A percentile compares a stretch with the other conserved stretches of the same genome.
These are phyloP conservation scores for Naganishia friedmannii DNA, from an alignment of 768 basidiomycete species.

Conservation along the genomic window DNA sequence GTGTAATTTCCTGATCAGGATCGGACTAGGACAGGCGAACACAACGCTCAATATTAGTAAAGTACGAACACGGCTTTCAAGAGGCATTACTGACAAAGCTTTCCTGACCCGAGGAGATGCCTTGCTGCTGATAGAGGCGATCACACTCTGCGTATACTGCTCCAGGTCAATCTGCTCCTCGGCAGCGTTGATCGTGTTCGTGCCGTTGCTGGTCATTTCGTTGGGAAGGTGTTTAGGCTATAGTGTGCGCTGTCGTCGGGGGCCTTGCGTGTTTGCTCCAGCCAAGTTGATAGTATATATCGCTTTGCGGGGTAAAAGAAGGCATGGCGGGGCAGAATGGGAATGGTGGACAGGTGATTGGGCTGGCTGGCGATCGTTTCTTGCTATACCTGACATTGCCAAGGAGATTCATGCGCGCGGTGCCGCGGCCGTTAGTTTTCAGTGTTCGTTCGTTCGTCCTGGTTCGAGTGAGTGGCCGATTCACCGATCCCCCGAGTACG, in stretches of 20 bases:
- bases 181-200: constrained; percentile 12
- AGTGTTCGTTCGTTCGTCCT: too few species aligned
- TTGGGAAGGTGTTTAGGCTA: background rate
- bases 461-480: too few species aligned
- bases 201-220: background rate
- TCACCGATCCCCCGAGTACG: too few species aligned
- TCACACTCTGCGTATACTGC: constrained; percentile 20
- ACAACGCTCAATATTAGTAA: background rate
- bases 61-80: background rate
- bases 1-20: constrained; percentile 21
- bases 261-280: too few species aligned
- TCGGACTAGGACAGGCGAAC: background rate
- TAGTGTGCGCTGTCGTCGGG: background rate
- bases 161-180: constrained; percentile 10
- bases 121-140: constrained; percentile 19
- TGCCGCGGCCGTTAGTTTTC: too few species aligned
- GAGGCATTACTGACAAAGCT: constrained; percentile 2
- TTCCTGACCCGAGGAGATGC: constrained; percentile 15
- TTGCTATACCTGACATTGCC: too few species aligned
- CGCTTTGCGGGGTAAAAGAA: too few species aligned
- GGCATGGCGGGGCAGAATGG: too few species aligned
- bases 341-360: too few species aligned
- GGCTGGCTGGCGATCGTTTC: too few species aligned
- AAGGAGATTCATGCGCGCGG: too few species aligned
- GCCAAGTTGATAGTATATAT: too few species aligned